Percentiles rank a stretch among this genome's conserved stretches.
Evolutionary conservation across 345 rosid species (phyloP).

Genomic region (Turnera subulata): DNA sequence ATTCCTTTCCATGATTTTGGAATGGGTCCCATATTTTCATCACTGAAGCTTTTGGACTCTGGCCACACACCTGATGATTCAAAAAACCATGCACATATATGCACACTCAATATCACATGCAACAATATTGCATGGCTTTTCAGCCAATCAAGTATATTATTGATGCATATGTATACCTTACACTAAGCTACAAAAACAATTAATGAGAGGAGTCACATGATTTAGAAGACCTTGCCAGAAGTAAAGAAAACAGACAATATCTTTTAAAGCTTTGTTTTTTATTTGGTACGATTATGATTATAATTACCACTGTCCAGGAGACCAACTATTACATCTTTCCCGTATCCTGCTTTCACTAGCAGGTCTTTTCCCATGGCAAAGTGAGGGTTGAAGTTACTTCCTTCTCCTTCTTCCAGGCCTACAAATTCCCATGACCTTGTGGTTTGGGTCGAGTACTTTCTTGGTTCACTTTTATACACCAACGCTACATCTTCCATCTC

Average conservation of each 20-base stretch:
- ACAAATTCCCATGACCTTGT: constrained; percentile 90
- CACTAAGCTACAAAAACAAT: constrained; percentile 14
- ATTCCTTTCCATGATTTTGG: constrained; percentile 89
- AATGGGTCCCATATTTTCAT: constrained; percentile 69
- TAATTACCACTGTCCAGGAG: constrained; percentile 67
- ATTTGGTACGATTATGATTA: neutral
- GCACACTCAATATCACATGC: constrained; percentile 7
- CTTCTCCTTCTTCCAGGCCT: constrained; percentile 42
- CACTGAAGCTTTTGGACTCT: constrained; percentile 74
- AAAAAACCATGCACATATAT: neutral
- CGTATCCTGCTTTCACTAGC: constrained; percentile 48
- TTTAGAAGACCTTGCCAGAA: neutral
- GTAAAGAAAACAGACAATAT: neutral
- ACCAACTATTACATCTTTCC: constrained; percentile 66
- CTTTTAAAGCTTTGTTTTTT: too few species aligned
- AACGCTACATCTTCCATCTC: constrained; percentile 63
- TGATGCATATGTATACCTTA: too few species aligned
- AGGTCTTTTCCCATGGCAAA: constrained; percentile 23
- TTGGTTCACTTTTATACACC: constrained; percentile 41
- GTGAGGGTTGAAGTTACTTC: neutral
- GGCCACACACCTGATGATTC: constrained; percentile 77
- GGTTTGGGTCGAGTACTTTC: constrained; percentile 58
- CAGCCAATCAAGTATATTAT: too few species aligned
- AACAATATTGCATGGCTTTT: neutral
- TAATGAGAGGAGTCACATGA: constrained; percentile 25